A percentile compares a stretch with the other conserved stretches of the same genome.
Conservation (phyloP, 768 basidiomycete species). For the Mycena latifolia region DNA sequence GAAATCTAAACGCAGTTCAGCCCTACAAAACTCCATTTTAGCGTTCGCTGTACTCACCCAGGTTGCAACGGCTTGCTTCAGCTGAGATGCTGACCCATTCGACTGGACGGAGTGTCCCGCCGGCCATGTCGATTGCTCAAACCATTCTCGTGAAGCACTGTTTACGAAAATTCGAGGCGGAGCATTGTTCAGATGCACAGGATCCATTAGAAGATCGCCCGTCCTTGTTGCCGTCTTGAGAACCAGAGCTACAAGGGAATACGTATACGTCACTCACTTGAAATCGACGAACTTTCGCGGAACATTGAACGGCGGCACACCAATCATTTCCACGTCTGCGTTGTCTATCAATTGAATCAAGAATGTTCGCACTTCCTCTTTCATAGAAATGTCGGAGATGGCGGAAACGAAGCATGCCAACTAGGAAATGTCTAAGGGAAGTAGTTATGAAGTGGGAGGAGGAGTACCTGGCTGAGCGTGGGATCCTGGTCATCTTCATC, state of each 20-base stretch:
- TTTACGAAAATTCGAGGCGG: conserved; percentile 33
- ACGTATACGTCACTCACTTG: conserved; percentile 29
- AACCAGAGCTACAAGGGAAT: neutral
- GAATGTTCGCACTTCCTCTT: neutral
- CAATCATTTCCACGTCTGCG: conserved; percentile 14
- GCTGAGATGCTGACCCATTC: neutral
- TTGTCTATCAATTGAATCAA: neutral
- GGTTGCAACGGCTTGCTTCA: conserved; percentile 28
- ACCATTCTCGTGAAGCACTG: conserved; percentile 24
- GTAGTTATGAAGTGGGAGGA: no score
- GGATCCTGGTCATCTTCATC: no score
- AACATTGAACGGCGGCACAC: conserved; percentile 37
- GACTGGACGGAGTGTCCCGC: conserved; percentile 9
- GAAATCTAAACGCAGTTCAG: no score
- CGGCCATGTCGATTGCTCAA: conserved; percentile 30
- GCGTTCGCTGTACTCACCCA: no score
- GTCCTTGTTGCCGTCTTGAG: conserved; percentile 24
- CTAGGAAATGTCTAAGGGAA: neutral
- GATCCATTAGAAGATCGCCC: conserved; percentile 33
- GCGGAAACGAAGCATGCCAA: conserved; percentile 5
- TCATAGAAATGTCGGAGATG: neutral
- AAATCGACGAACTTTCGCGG: conserved; percentile 39
- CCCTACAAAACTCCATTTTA: no score
- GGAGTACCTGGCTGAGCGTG: no score
- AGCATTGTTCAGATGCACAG: conserved; percentile 28